Evolutionary conservation across 495 filamentous ascomycete genomes (phyloP), one percentile per base, ranked within the genome.

Genomic region (Tuber umbilicatum): DNA sequence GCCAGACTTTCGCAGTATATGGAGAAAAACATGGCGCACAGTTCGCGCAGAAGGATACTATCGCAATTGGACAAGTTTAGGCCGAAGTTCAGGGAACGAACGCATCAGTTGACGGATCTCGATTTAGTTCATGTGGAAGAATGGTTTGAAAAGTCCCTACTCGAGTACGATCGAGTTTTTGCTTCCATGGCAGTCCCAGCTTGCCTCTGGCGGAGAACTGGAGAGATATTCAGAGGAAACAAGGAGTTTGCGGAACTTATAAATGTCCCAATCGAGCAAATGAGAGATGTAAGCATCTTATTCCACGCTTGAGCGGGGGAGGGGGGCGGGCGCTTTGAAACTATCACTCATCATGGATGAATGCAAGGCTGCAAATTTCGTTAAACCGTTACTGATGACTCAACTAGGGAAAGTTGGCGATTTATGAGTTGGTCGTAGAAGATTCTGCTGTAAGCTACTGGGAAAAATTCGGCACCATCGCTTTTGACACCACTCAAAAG

Each of bases 381-480:
- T 35, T 64, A 64, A 64, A 31, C 55, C 27, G 31, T 64, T 64
- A 64, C 55, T 69, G 38, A 73, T 78, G 43, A 67, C n/a, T 79
- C 69, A 50, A 73, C 2, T 76, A 98, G 94, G 95, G 95, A 67
- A 96, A 97, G 83, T 89, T 97, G 75, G 92, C 94, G 16, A 88
- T 99, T 47, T 97, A 99, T 83, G 94, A 99, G 81, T 94, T 99
- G 71, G 89, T 99, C 47, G 91, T 91, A 9, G 95, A 98, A 84
- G 92, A 95, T 70, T 94, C 94, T 73, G 88, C 96, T 69, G 96
- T 98, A 76, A 91, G 91, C 83, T 99, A 99, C 81, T 99, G 95
- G 95, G 94, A 99, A 84, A 97, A 98, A 80, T 98, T 98, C 81
- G 94, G 94, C 23, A 92, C 92, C n/a, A 97, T 99, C 80, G 95